These are phyloP conservation scores for Cudoniella acicularis DNA, from an alignment of 495 filamentous ascomycete genomes.

Conservation along the genomic window DNA sequence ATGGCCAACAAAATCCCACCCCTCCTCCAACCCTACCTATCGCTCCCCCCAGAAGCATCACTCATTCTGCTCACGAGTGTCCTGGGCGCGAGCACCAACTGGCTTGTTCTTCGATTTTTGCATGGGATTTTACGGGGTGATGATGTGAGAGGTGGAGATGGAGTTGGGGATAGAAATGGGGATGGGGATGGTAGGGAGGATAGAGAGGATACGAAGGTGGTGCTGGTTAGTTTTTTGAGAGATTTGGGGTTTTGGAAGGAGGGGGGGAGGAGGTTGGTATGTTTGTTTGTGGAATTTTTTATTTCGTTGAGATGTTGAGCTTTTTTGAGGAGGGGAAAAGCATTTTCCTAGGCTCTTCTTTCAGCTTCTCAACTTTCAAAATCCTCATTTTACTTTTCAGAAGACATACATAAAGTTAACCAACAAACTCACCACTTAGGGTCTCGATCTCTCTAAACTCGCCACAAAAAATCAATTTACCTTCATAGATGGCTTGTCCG, in stretches of 20 bases:
- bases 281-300: slow-evolving; percentile 19
- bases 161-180: too few relatives aligned
- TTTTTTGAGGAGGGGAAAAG: slow-evolving; percentile 1
- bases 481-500: slow-evolving; percentile 70
- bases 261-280: slow-evolving; percentile 55
- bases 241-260: slow-evolving; percentile 73
- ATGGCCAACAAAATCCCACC: slow-evolving; percentile 52
- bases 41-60: slow-evolving; percentile 38
- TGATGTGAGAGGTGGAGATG: slow-evolving; percentile 1
- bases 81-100: slow-evolving; percentile 68
- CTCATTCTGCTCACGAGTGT: slow-evolving; percentile 72
- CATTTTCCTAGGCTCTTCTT: too few relatives aligned
- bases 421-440: slow-evolving; percentile 46
- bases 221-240: slow-evolving; percentile 77
- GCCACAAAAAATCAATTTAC: slow-evolving; percentile 53
- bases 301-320: slow-evolving; percentile 1
- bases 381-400: too few relatives aligned
- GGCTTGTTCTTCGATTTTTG: slow-evolving; percentile 66
- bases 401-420: background rate
- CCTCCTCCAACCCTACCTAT: slow-evolving; percentile 64
- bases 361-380: too few relatives aligned
- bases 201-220: slow-evolving; percentile 47
- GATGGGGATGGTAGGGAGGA: too few relatives aligned
- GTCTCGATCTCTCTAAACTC: slow-evolving; percentile 65
- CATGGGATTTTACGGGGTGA: slow-evolving; percentile 44